A percentile compares a stretch with the other conserved stretches of the same genome.
phyloP scores from a whole-genome alignment of 1,284 basidiomycete species.

The Malassezia brasiliensis region DNA sequence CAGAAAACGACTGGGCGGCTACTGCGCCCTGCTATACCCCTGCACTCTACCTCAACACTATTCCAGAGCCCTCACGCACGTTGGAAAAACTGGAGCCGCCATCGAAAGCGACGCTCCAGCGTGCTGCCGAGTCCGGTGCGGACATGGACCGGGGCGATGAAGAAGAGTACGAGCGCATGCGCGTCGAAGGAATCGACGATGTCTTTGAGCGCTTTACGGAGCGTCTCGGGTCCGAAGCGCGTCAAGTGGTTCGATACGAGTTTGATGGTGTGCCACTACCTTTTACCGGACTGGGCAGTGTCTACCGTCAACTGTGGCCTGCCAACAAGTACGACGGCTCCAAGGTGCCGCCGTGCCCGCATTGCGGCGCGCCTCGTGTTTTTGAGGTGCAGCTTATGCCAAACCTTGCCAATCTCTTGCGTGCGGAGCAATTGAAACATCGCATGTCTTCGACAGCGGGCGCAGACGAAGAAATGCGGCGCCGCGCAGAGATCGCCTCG shows the following conservation, averaged over 20 bases:
- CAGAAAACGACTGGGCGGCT: slow-evolving; percentile 27
- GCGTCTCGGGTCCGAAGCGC: slow-evolving; percentile 28
- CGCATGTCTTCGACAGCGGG: not conserved
- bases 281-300: slow-evolving; percentile 27
- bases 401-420: slow-evolving; percentile 40
- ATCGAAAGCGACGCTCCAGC: not conserved
- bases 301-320: slow-evolving; percentile 37
- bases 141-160: slow-evolving; percentile 16
- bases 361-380: slow-evolving; percentile 29
- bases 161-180: slow-evolving; percentile 41
- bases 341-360: slow-evolving; percentile 27
- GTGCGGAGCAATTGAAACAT: slow-evolving; percentile 19
- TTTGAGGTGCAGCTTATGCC: slow-evolving; percentile 49
- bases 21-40: slow-evolving; percentile 23
- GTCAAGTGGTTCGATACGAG: slow-evolving; percentile 45
- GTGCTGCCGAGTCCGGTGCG: slow-evolving; percentile 10
- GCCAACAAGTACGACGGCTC: not conserved
- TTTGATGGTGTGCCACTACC: slow-evolving; percentile 37
- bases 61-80: slow-evolving; percentile 30
- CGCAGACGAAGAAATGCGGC: slow-evolving; percentile 15
- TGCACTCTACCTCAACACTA: slow-evolving; percentile 37
- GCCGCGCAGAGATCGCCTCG: slow-evolving; percentile 30
- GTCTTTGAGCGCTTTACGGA: slow-evolving; percentile 41
- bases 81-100: not conserved
- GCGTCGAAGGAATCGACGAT: slow-evolving; percentile 36